Percentiles rank a stretch among this genome's conserved stretches.
phyloP scores from a whole-genome alignment of 345 rosid species.

The Arabidopsis suecica region DNA sequence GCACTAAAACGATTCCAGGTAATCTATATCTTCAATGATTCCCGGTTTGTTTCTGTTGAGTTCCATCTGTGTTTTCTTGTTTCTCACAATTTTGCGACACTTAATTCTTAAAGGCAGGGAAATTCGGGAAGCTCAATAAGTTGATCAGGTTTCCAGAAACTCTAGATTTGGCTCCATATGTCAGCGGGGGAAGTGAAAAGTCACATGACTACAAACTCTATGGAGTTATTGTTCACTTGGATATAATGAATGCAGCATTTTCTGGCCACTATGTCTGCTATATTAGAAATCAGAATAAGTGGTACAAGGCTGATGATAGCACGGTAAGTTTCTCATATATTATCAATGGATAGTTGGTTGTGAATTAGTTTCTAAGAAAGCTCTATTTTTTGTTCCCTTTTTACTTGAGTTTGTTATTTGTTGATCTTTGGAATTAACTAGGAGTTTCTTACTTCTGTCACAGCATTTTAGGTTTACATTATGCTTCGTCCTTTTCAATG shows the following conservation, averaged over 20 bases:
- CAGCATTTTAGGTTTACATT: slow-evolving; percentile 21
- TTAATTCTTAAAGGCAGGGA: slow-evolving; percentile 75
- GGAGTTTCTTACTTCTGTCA: not conserved
- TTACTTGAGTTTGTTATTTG: not conserved
- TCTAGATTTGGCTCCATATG: slow-evolving; percentile 87
- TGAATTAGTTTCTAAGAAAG: slow-evolving; percentile 3
- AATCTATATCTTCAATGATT: slow-evolving; percentile 17
- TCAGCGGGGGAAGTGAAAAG: slow-evolving; percentile 82
- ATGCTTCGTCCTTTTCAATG: not conserved
- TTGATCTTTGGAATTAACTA: slow-evolving; percentile 6
- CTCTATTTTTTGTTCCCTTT: not conserved
- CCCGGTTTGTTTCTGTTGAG: slow-evolving; percentile 16
- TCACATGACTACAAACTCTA: slow-evolving; percentile 85
- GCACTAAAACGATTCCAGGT: slow-evolving; percentile 99
- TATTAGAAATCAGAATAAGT: slow-evolving; percentile 80
- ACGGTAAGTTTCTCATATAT: slow-evolving; percentile 55
- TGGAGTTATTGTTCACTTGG: slow-evolving; percentile 96
- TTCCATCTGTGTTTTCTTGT: slow-evolving; percentile 24
- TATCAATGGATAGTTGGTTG: slow-evolving; percentile 6
- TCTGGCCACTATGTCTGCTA: slow-evolving; percentile 98
- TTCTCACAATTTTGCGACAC: slow-evolving; percentile 35
- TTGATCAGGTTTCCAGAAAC: slow-evolving; percentile 80
- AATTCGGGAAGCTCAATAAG: slow-evolving; percentile 94
- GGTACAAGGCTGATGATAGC: slow-evolving; percentile 97
- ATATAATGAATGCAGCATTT: slow-evolving; percentile 87